phyloP scores from a whole-genome alignment of 768 basidiomycete genomes.

The Tricholoma sp. region DNA sequence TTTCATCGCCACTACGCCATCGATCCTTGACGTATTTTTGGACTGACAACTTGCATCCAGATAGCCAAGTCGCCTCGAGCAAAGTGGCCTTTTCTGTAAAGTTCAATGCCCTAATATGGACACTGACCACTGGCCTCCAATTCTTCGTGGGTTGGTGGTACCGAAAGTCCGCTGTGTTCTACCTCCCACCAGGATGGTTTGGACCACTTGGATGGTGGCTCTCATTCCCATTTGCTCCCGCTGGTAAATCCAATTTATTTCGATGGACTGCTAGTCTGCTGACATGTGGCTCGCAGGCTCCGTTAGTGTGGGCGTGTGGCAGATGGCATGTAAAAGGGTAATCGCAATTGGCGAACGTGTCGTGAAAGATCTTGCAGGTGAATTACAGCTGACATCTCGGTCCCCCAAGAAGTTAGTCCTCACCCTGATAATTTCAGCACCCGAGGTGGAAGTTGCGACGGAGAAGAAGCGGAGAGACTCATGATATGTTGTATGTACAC shows the following conservation, averaged over 20 bases:
- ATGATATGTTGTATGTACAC: constrained; percentile 3
- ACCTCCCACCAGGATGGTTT: constrained; percentile 86
- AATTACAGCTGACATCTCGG: constrained; percentile 10
- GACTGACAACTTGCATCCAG: constrained; percentile 31
- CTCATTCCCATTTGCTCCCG: constrained; percentile 86
- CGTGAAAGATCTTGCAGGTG: constrained; percentile 57
- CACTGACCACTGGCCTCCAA: constrained; percentile 82
- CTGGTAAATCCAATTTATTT: constrained; percentile 43
- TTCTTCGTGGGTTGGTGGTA: constrained; percentile 90
- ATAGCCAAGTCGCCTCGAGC: constrained; percentile 56
- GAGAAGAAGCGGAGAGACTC: constrained; percentile 10
- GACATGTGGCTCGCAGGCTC: constrained; percentile 50
- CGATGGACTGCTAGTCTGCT: neutral
- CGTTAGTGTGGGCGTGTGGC: constrained; percentile 92
- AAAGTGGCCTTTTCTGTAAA: constrained; percentile 60
- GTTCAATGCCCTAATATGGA: constrained; percentile 74
- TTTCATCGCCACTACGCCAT: neutral
- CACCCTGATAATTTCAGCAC: constrained; percentile 8
- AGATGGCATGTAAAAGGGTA: constrained; percentile 89
- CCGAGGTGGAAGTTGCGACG: constrained; percentile 9
- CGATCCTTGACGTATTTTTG: neutral
- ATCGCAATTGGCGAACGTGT: constrained; percentile 70
- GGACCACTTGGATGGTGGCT: constrained; percentile 87
- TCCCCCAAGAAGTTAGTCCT: constrained; percentile 2
- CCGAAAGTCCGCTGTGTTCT: constrained; percentile 87